Base-by-base conservation (phyloP, 169 alveolate species). In the Theileria luwenshuni region DNA sequence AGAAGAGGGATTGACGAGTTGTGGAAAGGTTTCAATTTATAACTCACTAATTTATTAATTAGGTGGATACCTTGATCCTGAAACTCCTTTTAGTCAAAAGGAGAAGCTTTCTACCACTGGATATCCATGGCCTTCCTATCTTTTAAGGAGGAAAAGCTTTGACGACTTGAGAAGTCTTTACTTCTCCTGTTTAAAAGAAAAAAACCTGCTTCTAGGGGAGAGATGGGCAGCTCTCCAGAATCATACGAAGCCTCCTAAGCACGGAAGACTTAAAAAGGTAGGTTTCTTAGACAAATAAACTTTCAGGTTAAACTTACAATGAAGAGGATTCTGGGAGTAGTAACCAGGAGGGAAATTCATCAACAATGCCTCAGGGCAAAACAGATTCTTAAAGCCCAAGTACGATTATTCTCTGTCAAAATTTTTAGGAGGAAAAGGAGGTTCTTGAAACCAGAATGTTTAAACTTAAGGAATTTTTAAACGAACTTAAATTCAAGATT, bases 331-430 rank as follows among this genome's bases (percentile, higher is more conserved):
- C 74, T 92, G 48, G 90, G 92, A 5, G 96, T 92, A 12, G 63
- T 92, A 61, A 83, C 96, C n/a, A 68, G 93, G 62, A 52, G 95
- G 30, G 95, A 90, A 52, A 92, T 92, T 43, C 94, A 92, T 67
- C 92, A 90, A 69, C 95, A 92, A 83, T 90, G 95, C 52, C 51
- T 92, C 27, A 69, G 93, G 47, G 96, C 96, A n/a, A 84, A 91
- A 59, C 86, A 83, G 13, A 91, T 92, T 17, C 63, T 86, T 30
- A 69, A 68, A 63, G 84, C 92, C 58, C 91, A 85, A 60, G 83
- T 64, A 47, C 38, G 17, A 38, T n/a, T 5, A 27, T 15, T 1
- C 3, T 54, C 30, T 45, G 15, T 1, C 25, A 3, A 23, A 35
- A 0, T 0, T 35, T 67, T 35, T 69, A 87, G 91, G 86, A 88